Percentiles rank a stretch among this genome's conserved stretches.
Conservation (phyloP, 2,329 filamentous ascomycete species). For the Mycosphaerella sp. region DNA sequence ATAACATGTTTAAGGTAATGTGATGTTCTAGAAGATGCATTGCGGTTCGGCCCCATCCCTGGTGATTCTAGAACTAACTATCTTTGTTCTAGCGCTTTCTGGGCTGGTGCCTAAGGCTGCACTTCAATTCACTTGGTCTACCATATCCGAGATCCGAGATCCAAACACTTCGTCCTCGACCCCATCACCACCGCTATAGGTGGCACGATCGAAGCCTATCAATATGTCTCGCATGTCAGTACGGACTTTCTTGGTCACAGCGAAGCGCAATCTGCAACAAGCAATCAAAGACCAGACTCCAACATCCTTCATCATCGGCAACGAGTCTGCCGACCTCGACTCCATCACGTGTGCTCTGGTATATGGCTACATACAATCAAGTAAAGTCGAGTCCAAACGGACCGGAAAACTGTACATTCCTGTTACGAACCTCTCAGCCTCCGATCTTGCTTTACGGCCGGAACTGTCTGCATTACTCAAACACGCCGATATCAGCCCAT, state of each 20-base stretch:
- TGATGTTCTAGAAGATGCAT: constrained; percentile 4
- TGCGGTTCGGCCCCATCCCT: neutral
- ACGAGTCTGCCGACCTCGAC: constrained; percentile 66
- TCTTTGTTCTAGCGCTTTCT: too few species aligned
- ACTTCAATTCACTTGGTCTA: neutral
- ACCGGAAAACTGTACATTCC: constrained; percentile 59
- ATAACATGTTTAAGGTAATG: neutral
- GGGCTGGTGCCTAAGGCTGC: neutral
- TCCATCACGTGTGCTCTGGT: constrained; percentile 69
- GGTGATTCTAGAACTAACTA: neutral
- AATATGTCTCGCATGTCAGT: constrained; percentile 42
- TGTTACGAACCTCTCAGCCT: constrained; percentile 62
- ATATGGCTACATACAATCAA: constrained; percentile 66
- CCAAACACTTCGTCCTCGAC: neutral
- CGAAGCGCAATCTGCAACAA: constrained; percentile 40
- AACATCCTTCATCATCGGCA: constrained; percentile 48
- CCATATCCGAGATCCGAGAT: neutral
- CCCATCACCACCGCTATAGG: neutral
- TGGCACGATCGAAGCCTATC: neutral
- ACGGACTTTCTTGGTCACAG: constrained; percentile 42
- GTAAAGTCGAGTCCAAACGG: constrained; percentile 43
- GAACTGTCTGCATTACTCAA: constrained; percentile 63
- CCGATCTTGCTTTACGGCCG: constrained; percentile 64
- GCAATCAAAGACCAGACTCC: constrained; percentile 38
- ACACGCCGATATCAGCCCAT: constrained; percentile 52